These are phyloP conservation scores for Ogataea methanolica DNA, from an alignment of 805 yeast genomes.

Conservation along the genomic window DNA sequence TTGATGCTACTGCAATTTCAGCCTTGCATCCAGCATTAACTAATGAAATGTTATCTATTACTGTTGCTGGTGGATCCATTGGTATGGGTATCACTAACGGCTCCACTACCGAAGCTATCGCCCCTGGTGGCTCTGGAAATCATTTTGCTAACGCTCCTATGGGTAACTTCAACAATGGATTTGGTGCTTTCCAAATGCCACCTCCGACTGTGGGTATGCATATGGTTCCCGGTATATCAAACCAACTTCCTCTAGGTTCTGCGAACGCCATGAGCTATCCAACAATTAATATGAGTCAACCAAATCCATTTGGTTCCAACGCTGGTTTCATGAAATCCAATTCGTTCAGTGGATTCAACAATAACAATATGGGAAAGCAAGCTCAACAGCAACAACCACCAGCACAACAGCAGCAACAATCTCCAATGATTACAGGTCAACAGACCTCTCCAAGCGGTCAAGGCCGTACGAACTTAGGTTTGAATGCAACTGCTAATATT, in stretches of 20 bases:
- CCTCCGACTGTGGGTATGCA: constrained; percentile 3
- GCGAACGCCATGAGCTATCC: constrained; percentile 1
- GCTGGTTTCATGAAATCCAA: constrained; percentile 8
- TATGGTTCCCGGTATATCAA: background rate
- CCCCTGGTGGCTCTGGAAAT: background rate
- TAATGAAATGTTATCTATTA: constrained; percentile 22
- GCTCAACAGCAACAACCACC: constrained; percentile 1
- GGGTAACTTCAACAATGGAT: background rate
- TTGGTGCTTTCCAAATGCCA: constrained; percentile 4
- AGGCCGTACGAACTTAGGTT: constrained; percentile 16
- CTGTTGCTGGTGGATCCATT: constrained; percentile 25
- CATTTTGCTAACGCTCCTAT: background rate
- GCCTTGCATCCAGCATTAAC: constrained; percentile 24
- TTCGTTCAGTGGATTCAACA: constrained; percentile 3
- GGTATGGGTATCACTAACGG: constrained; percentile 23
- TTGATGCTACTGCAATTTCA: constrained; percentile 13
- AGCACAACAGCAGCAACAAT: constrained; percentile 5
- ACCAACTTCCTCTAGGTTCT: constrained; percentile 1
- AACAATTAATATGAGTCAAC: constrained; percentile 1
- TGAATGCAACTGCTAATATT: constrained; percentile 29
- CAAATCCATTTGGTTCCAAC: background rate
- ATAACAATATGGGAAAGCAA: background rate
- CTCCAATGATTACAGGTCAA: background rate
- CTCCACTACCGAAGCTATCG: background rate
- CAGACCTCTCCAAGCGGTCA: constrained; percentile 3